A percentile compares a stretch with the other conserved stretches of the same genome.
Conservation (phyloP, 2,329 filamentous ascomycete species). For the Phaeosphaeria sp. region DNA sequence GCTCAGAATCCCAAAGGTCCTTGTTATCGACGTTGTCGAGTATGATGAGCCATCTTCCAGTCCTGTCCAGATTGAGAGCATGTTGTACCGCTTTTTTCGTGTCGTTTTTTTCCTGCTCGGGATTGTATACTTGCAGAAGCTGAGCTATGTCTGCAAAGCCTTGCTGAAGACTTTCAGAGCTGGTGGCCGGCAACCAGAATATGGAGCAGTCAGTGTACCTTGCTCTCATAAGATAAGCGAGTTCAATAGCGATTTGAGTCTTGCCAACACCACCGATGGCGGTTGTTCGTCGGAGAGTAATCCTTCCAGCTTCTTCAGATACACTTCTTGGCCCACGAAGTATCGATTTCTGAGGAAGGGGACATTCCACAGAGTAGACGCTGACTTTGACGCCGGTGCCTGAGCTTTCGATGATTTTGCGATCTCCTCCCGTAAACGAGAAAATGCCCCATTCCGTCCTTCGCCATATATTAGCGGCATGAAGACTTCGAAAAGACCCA, state of each 20-base stretch:
- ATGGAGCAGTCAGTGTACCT: conserved; percentile 13
- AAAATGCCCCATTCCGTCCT: neutral
- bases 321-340: conserved; percentile 2
- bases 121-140: neutral
- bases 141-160: neutral
- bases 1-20: neutral
- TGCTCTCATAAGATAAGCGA: conserved; percentile 28
- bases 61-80: neutral
- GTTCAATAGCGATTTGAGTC: conserved; percentile 30
- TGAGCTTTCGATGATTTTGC: neutral
- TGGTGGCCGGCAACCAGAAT: conserved; percentile 24
- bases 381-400: neutral
- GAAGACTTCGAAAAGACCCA: conserved; percentile 1
- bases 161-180: conserved; percentile 20
- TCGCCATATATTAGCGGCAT: neutral
- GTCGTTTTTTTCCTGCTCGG: neutral
- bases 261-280: conserved; percentile 26
- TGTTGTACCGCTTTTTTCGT: neutral
- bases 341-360: conserved; percentile 4
- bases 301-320: conserved; percentile 19
- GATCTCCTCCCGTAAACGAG: neutral
- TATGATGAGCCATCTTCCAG: neutral
- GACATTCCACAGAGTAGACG: neutral
- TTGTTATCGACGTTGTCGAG: neutral
- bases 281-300: conserved; percentile 15